Percentiles rank a stretch among this genome's conserved stretches.
phyloP scores from a whole-genome alignment of 257 asterid species.

The Marsdenia floribunda region DNA sequence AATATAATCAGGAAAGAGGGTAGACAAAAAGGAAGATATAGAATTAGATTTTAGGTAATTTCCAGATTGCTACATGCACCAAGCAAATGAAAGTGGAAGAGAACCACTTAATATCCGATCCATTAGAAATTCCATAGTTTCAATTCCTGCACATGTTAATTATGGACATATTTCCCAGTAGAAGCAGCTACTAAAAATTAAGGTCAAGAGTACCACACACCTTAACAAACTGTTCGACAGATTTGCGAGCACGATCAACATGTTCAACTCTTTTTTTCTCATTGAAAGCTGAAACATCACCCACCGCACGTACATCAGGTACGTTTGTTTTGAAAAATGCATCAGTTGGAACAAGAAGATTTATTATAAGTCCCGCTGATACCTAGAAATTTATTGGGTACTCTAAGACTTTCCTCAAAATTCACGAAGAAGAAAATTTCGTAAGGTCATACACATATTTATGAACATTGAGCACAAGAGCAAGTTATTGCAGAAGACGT shows the following conservation, averaged over 20 bases:
- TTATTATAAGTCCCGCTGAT: conserved; percentile 4
- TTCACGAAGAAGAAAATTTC: background rate
- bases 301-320: conserved; percentile 86
- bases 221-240: conserved; percentile 97
- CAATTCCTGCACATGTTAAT: background rate
- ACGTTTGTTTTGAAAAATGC: conserved; percentile 68
- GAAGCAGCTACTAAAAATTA: background rate
- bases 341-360: conserved; percentile 60
- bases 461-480: background rate
- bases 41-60: background rate
- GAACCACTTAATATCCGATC: background rate
- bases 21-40: too few species aligned
- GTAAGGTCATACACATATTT: background rate
- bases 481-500: background rate
- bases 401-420: background rate
- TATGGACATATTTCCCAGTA: background rate
- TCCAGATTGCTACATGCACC: background rate
- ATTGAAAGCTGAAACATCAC: conserved; percentile 86
- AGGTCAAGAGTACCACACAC: conserved; percentile 26
- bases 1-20: background rate
- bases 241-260: conserved; percentile 91
- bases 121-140: background rate
- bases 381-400: background rate
- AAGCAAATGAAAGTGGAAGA: background rate
- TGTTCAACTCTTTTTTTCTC: conserved; percentile 87